Base-by-base conservation (phyloP, 306 rosid genomes). In the Sphenostylis stenocarpa region DNA sequence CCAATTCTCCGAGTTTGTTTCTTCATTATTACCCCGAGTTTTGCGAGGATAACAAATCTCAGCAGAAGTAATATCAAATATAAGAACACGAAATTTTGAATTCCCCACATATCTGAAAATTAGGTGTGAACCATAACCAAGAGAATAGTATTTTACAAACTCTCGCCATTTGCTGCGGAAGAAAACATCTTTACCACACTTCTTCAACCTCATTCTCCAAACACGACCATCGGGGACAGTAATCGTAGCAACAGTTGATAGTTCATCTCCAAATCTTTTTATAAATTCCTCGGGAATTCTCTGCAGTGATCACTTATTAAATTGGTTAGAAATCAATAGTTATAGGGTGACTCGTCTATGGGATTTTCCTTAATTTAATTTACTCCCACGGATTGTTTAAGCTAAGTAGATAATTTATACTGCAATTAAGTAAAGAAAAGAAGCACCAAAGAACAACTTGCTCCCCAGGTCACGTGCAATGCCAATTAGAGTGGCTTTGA, bases 271-370 rank as follows among this genome's bases (percentile, higher is more conserved):
- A 76, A 76, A 82, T 52, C 78, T 70, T 24, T 51, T 70, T 17
- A 77, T 21, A 55, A 82, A 82, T 28, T 63, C 78, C 21, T 76
- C 17, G 9, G 85, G 85, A 64, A 82, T 82, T 53, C 70, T 43
- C 85, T 82, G 85, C 53, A 64, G n/a, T 24, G 63, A 56, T 38
- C 43, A 38, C 9, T 56, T 23, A 36, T 24, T 24, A 24, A 24
- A 12, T 56, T 24, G 12, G 36, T 53, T 2, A 38, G 28, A 26
- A 26, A 26, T 26, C 28, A 26, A 1, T 2, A 26, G 28, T n/a
- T n/a, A n/a, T n/a, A n/a, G n/a, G n/a, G n/a, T 26, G 28, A 26
- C 28, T 26, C 2, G 28, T 26, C 28, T 26, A 26, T 26, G 1
- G 28, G 28, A 26, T 26, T 26, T 26, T 26, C 28, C 28, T 26